phyloP scores from a whole-genome alignment of 1,284 basidiomycete species.

The Xanthoconium separans region DNA sequence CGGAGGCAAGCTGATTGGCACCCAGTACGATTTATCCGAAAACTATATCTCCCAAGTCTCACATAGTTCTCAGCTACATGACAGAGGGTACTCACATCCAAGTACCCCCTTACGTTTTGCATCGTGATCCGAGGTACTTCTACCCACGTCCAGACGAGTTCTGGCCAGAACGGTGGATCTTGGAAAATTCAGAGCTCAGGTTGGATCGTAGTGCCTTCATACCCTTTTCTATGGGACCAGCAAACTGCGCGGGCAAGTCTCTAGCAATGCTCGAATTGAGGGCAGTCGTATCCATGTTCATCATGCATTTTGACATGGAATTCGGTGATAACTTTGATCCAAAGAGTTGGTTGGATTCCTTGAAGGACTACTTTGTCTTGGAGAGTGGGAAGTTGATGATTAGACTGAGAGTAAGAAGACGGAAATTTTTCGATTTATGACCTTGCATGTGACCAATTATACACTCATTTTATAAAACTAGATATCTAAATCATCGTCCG shows the following conservation, averaged over 20 bases:
- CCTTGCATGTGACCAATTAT: too few relatives aligned
- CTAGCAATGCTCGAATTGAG: slow-evolving; percentile 35
- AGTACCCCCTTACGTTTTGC: slow-evolving; percentile 39
- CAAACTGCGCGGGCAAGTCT: slow-evolving; percentile 35
- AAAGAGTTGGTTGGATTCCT: slow-evolving; percentile 27
- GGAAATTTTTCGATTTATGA: slow-evolving; percentile 8
- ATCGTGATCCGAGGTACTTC: slow-evolving; percentile 42
- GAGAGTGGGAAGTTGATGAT: slow-evolving; percentile 29
- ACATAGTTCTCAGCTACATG: slow-evolving; percentile 33
- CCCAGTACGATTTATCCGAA: slow-evolving; percentile 26
- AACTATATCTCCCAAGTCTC: background rate
- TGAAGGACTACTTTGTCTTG: slow-evolving; percentile 33
- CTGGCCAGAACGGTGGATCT: slow-evolving; percentile 44
- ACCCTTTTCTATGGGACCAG: slow-evolving; percentile 36
- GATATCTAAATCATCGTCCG: slow-evolving; percentile 85
- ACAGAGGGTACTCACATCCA: slow-evolving; percentile 40
- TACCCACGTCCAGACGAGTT: slow-evolving; percentile 41
- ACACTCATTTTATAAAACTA: slow-evolving; percentile 41
- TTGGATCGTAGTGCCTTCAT: slow-evolving; percentile 30
- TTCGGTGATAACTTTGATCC: slow-evolving; percentile 29
- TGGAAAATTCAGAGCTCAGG: slow-evolving; percentile 10
- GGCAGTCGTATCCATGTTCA: slow-evolving; percentile 25
- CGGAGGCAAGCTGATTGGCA: slow-evolving; percentile 33
- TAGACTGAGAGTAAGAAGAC: slow-evolving; percentile 16
- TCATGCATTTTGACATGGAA: slow-evolving; percentile 33